These are phyloP conservation scores for Bipolaris gigantea DNA, from an alignment of 2,329 filamentous ascomycete genomes.

Conservation along the genomic window DNA sequence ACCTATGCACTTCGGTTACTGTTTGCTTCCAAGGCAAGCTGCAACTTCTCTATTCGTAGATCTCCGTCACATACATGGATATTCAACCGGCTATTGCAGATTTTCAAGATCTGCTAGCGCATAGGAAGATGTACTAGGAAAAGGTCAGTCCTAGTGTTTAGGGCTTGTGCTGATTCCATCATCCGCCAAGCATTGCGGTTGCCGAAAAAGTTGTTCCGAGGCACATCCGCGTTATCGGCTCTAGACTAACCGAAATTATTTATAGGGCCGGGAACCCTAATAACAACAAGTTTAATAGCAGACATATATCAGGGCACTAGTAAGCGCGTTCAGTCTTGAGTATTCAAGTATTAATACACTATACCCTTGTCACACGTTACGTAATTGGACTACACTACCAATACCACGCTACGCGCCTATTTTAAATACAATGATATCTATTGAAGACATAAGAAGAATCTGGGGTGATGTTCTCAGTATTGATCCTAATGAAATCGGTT, in stretches of 20 bases:
- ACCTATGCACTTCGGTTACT: neutral
- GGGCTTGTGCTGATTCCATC: neutral
- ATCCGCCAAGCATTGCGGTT: neutral
- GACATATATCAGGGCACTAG: neutral
- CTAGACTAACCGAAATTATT: neutral
- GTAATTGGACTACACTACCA: neutral
- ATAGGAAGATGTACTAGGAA: neutral
- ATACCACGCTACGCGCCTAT: too few relatives aligned
- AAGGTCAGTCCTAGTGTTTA: neutral
- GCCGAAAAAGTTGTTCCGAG: neutral
- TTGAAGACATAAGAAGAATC: neutral
- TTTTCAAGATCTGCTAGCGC: neutral
- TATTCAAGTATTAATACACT: neutral
- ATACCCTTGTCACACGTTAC: neutral
- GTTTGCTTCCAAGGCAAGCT: neutral
- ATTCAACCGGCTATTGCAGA: neutral
- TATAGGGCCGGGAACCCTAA: too few relatives aligned
- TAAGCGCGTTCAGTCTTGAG: neutral
- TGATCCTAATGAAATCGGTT: neutral
- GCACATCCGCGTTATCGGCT: too few relatives aligned
- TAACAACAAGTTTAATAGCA: neutral
- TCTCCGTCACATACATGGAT: neutral
- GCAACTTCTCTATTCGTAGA: neutral
- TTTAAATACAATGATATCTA: neutral
- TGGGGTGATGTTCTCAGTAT: neutral